Evolutionary conservation across 768 basidiomycete species (phyloP), one percentile per base, ranked within the genome.

Genomic region (Boletus patriciae): DNA sequence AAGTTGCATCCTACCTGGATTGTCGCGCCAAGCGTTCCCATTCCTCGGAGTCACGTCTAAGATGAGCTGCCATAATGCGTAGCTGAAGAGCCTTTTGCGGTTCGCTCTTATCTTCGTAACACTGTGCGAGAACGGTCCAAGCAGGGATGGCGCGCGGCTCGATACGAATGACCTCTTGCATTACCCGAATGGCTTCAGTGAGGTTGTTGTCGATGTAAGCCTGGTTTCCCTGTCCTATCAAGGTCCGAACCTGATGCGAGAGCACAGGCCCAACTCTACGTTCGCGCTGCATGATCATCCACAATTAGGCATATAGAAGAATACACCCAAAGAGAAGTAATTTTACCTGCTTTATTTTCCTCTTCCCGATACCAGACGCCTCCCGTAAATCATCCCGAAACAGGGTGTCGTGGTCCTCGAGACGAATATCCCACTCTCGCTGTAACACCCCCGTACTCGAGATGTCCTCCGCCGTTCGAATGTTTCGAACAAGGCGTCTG

Each of bases 111-210:
- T 61, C 60, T 40, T 61, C 60, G 27, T 61, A 61, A 33, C 60
- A 61, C 37, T 61, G 60, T 31, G 59, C 56, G 5, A 57, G 56
- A 33, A 94, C 91, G 9, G 85, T 83, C 95, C 95, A 99, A 2
- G 94, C 90, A 3, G 83, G 74, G 0, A 81, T 77, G 2, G 93
- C 89, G 18, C 90, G 83, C 3, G 95, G 93, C 68, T 99, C 96
- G 54, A 94, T 92, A 10, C 92, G 84, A 52, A 99, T 93, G 61
- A 97, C 91, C 67, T 98, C 93, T 67, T 88, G 86, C 83, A 94
- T 90, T 25, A 87, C 80, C 19, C 84, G 82, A 36, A 93, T 85
- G 1, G 93, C 87, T 62, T 87, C 80, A 3, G 78, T 73, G 10
- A 85, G 74, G 53, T 92, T 73, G 57, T 77, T 82, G 63, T 88